These are phyloP conservation scores for Lactuca sativa DNA, from an alignment of 129 eudicot species.

Conservation along the genomic window DNA sequence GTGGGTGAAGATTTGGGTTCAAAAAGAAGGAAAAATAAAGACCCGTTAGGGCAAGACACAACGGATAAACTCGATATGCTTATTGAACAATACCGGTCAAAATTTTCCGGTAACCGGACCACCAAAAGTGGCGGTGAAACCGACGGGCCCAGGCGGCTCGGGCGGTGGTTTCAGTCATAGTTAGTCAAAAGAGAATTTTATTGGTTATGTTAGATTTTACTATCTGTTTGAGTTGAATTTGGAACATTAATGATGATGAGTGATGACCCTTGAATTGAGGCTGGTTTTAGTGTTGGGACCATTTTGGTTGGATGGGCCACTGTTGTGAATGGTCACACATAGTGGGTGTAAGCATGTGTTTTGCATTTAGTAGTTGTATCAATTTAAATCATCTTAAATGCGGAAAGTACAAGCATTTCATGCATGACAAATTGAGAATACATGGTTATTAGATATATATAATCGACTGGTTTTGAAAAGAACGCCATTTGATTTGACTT, in stretches of 20 bases:
- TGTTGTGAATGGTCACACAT: neutral
- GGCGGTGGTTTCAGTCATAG: constrained; percentile 88
- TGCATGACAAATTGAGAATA: neutral
- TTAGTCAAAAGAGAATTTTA: neutral
- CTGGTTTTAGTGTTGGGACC: constrained; percentile 31
- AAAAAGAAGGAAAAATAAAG: constrained; percentile 56
- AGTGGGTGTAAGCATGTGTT: constrained; percentile 13
- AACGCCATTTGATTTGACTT: neutral
- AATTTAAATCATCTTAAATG: neutral
- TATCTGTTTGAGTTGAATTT: neutral
- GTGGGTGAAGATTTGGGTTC: constrained; percentile 22
- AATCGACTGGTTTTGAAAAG: neutral
- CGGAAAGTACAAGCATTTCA: constrained; percentile 8
- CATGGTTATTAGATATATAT: neutral
- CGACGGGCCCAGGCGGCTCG: constrained; percentile 62
- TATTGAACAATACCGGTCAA: constrained; percentile 66
- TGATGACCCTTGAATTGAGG: constrained; percentile 17
- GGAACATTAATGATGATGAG: constrained; percentile 20
- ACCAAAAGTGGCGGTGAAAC: constrained; percentile 52
- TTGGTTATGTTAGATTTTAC: neutral
- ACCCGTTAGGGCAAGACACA: constrained; percentile 69
- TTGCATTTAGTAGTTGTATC: neutral
- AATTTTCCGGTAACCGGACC: constrained; percentile 54
- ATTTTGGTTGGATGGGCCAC: constrained; percentile 11
- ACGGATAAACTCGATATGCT: constrained; percentile 84